These are phyloP conservation scores for Alternaria arborescens DNA, from an alignment of 2,329 filamentous ascomycete genomes.

Conservation along the genomic window DNA sequence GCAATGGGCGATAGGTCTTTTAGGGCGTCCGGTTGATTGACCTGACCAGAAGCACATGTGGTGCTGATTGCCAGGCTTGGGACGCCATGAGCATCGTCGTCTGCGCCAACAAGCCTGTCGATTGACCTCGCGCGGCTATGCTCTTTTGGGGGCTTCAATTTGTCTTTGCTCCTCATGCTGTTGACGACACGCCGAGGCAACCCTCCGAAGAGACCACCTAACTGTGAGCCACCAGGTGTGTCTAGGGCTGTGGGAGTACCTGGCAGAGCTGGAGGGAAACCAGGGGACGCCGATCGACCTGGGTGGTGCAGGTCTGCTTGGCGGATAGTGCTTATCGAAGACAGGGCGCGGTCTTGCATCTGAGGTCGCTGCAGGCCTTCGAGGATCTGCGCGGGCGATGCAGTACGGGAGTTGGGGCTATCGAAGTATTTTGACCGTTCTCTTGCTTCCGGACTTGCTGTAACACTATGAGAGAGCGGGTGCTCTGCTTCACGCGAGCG, in stretches of 20 bases:
- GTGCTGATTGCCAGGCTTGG: slow-evolving; percentile 71
- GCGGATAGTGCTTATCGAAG: slow-evolving; percentile 58
- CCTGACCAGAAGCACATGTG: slow-evolving; percentile 67
- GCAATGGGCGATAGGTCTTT: slow-evolving; percentile 50
- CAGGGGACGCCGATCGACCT: slow-evolving; percentile 47
- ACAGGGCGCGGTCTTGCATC: slow-evolving; percentile 52
- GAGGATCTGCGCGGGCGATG: slow-evolving; percentile 48
- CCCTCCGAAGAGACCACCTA: slow-evolving; percentile 58
- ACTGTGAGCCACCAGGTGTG: slow-evolving; percentile 52
- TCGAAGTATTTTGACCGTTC: slow-evolving; percentile 49
- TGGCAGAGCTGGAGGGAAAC: slow-evolving; percentile 54
- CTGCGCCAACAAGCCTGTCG: slow-evolving; percentile 68
- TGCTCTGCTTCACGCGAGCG: slow-evolving; percentile 68
- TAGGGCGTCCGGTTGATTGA: slow-evolving; percentile 61
- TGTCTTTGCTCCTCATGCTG: slow-evolving; percentile 53
- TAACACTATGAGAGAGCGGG: slow-evolving; percentile 77
- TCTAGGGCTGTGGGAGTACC: slow-evolving; percentile 56
- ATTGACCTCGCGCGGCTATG: slow-evolving; percentile 66
- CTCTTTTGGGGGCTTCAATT: slow-evolving; percentile 55
- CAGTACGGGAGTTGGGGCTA: slow-evolving; percentile 50
- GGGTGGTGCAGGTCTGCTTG: slow-evolving; percentile 49
- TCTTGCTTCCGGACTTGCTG: slow-evolving; percentile 69
- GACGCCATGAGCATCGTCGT: slow-evolving; percentile 69
- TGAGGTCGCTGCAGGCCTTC: slow-evolving; percentile 37
- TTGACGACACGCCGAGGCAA: slow-evolving; percentile 58